Conservation (phyloP, 768 basidiomycete genomes). For the Pulveroboletus sp. region DNA sequence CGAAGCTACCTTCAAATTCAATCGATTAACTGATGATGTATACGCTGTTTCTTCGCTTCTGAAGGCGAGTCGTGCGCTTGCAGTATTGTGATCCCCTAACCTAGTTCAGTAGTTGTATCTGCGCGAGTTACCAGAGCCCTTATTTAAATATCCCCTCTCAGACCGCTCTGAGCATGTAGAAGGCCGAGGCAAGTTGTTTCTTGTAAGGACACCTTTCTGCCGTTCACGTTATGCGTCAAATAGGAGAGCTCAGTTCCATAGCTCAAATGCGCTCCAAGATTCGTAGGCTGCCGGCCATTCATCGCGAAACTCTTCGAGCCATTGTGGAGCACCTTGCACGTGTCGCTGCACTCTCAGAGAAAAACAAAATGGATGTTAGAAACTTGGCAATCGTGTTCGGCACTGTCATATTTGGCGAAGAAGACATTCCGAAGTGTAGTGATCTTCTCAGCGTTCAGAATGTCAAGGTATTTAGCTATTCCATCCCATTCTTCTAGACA, state of each 20-base stretch:
- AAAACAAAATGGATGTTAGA: constrained; percentile 92
- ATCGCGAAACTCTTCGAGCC: constrained; percentile 78
- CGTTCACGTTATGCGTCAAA: constrained; percentile 34
- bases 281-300: constrained; percentile 74
- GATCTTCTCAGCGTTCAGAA: constrained; percentile 74
- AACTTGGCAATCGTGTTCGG: constrained; percentile 91
- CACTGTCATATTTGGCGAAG: constrained; percentile 86
- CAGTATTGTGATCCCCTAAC: constrained; percentile 1
- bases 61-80: constrained; percentile 48
- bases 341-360: constrained; percentile 58
- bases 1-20: constrained; percentile 71
- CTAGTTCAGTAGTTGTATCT: constrained; percentile 55
- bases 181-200: constrained; percentile 51
- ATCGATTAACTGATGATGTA: constrained; percentile 67
- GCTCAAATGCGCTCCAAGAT: constrained; percentile 85
- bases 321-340: constrained; percentile 79
- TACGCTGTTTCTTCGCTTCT: constrained; percentile 80
- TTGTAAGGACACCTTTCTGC: neutral
- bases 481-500: constrained; percentile 31
- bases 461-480: constrained; percentile 53
- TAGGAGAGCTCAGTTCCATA: constrained; percentile 60
- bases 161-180: constrained; percentile 82
- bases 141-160: constrained; percentile 75
- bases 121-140: constrained; percentile 83
- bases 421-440: constrained; percentile 74